Conservation (phyloP, 768 basidiomycete species). For the Leccinum longicurvipes region DNA sequence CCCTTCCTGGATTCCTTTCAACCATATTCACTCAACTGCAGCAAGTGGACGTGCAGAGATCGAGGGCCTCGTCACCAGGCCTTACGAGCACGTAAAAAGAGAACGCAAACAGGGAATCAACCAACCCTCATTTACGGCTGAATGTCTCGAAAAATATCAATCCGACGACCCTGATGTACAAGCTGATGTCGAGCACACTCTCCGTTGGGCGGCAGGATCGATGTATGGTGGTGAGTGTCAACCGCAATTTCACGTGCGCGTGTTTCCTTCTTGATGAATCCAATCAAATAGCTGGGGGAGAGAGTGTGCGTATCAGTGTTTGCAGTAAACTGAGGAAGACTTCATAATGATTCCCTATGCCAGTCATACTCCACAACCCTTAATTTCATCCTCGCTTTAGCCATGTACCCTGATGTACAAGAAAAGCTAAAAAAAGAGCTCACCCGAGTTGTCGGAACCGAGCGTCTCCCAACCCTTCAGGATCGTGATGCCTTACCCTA, state of each 20-base stretch:
- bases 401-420: conserved; percentile 40
- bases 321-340: background rate
- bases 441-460: conserved; percentile 42
- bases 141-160: conserved; percentile 12
- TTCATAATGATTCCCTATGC: background rate
- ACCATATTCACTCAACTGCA: conserved; percentile 9
- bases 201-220: conserved; percentile 17
- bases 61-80: conserved; percentile 9
- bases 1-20: conserved; percentile 26
- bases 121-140: conserved; percentile 14
- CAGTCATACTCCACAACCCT: conserved; percentile 18
- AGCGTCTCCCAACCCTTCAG: conserved; percentile 41
- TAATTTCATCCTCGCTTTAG: conserved; percentile 17
- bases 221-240: conserved; percentile 17
- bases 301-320: background rate
- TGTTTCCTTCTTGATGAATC: background rate
- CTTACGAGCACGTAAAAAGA: conserved; percentile 25
- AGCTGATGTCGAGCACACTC: conserved; percentile 3
- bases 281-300: conserved; percentile 3
- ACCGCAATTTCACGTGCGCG: background rate
- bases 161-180: conserved; percentile 4
- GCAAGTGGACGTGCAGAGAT: conserved; percentile 5
- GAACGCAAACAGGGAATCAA: conserved; percentile 11
- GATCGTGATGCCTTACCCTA: conserved; percentile 45
- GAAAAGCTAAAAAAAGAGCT: conserved; percentile 53